phyloP scores from a whole-genome alignment of 192 early-diverging fungal species.

The Backusella mclennaniae region DNA sequence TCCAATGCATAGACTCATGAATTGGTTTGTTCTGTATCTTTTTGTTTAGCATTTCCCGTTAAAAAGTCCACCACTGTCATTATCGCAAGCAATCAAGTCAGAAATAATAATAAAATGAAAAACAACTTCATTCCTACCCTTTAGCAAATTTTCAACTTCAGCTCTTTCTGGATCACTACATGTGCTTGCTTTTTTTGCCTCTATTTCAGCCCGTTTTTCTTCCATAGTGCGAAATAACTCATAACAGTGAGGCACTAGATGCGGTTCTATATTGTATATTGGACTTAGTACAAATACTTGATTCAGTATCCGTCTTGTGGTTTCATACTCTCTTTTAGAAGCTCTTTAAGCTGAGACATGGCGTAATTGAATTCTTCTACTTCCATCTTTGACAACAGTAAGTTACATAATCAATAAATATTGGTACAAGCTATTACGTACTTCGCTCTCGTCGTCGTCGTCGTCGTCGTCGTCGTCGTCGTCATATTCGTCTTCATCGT shows the following conservation, averaged over 20 bases:
- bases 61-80: not conserved
- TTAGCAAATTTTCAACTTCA: not conserved
- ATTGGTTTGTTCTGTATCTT: not conserved
- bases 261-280: not conserved
- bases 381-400: not conserved
- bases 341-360: not conserved
- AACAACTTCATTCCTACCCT: not conserved
- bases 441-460: not conserved
- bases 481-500: not conserved
- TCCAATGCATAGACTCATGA: not conserved
- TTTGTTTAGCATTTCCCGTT: not conserved
- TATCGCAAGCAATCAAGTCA: not conserved
- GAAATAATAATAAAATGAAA: not conserved
- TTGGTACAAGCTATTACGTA: not conserved
- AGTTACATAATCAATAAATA: not conserved
- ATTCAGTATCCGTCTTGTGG: not conserved
- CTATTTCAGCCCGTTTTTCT: not conserved
- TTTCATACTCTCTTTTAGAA: not conserved
- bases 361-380: not conserved
- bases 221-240: not conserved
- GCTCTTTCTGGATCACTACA: not conserved
- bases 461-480: not conserved
- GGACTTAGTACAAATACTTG: not conserved
- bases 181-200: not conserved
- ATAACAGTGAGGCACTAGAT: not conserved